A percentile compares a stretch with the other conserved stretches of the same genome.
phyloP scores from a whole-genome alignment of 1,284 basidiomycete species.

The Pyrrhoderma lamaoense region DNA sequence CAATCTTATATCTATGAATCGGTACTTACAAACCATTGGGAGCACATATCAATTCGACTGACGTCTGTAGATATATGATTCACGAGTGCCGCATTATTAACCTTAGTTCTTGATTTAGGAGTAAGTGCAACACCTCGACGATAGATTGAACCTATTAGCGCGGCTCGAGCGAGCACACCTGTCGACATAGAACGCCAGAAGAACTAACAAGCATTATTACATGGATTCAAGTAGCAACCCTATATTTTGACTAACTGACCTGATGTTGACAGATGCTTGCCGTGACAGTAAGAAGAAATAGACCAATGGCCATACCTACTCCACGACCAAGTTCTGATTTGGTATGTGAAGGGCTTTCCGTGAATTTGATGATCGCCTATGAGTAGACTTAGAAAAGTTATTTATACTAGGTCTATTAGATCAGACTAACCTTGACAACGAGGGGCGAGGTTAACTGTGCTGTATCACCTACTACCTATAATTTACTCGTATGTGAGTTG shows the following conservation, averaged over 20 bases:
- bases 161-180: constrained; percentile 63
- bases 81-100: constrained; percentile 63
- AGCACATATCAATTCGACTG: constrained; percentile 49
- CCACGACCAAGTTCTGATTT: constrained; percentile 53
- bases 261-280: constrained; percentile 58
- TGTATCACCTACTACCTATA: constrained; percentile 48
- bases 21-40: constrained; percentile 66
- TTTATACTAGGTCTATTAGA: neutral
- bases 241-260: constrained; percentile 27
- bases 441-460: constrained; percentile 60
- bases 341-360: constrained; percentile 36
- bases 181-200: constrained; percentile 73
- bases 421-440: constrained; percentile 43
- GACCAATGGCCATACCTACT: constrained; percentile 63
- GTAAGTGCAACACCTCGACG: constrained; percentile 61
- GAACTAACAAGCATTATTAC: constrained; percentile 38
- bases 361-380: constrained; percentile 61
- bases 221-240: neutral
- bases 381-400: neutral
- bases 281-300: constrained; percentile 56
- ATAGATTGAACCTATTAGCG: constrained; percentile 72
- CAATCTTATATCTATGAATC: constrained; percentile 2
- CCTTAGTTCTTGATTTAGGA: constrained; percentile 55
- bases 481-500: constrained; percentile 1
- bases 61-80: constrained; percentile 73